Percentiles rank a stretch among this genome's conserved stretches.
phyloP scores from a whole-genome alignment of 352 stramenopile species.

The Phytophthora vignae region DNA sequence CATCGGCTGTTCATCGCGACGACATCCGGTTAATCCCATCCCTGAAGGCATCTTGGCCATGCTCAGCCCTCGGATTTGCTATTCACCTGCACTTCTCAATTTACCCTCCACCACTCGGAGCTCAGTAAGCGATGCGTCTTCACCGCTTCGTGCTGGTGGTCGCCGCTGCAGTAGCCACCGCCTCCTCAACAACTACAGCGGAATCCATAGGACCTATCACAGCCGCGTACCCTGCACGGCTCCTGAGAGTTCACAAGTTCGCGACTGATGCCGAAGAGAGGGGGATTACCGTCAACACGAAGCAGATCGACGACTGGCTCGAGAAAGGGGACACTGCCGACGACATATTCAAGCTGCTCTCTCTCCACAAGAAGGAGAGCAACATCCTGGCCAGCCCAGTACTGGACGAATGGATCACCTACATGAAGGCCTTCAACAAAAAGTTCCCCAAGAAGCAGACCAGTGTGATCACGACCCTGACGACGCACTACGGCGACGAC shows the following conservation, averaged over 20 bases:
- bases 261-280: not conserved
- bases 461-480: conserved; percentile 17
- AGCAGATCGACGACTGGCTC: not conserved
- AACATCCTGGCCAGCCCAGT: not conserved
- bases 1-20: not conserved
- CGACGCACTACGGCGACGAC: conserved; percentile 22
- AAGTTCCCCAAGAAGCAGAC: conserved; percentile 15
- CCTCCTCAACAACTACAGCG: not conserved
- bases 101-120: not conserved
- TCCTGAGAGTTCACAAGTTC: not conserved
- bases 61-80: not conserved
- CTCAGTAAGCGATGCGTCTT: not conserved
- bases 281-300: not conserved
- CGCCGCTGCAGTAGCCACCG: not conserved
- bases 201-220: not conserved
- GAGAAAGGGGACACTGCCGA: not conserved
- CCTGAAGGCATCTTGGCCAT: not conserved
- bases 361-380: not conserved
- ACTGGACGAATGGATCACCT: conserved; percentile 14
- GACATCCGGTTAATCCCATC: conserved; percentile 1
- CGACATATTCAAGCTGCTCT: not conserved
- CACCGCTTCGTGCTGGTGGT: not conserved
- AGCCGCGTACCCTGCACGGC: not conserved
- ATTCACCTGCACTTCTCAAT: not conserved
- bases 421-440: conserved; percentile 29